Evolutionary conservation across 2,329 filamentous ascomycete genomes (phyloP), one percentile per base, ranked within the genome.

Genomic region (Plenodomus lindquistii): DNA sequence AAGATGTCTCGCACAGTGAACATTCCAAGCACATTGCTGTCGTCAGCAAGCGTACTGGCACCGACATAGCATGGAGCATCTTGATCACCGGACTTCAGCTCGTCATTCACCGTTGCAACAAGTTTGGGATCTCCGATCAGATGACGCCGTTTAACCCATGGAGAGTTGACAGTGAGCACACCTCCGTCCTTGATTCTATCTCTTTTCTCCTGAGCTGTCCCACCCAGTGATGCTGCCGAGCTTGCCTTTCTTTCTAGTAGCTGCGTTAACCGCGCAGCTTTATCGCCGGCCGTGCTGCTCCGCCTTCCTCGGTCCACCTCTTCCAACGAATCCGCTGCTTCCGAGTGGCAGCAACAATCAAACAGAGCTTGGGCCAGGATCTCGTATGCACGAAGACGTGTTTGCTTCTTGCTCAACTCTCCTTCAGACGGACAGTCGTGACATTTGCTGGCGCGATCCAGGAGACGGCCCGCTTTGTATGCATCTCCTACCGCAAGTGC

Each of bases 401-500:
- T 2, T 18, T 43, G 20, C 5, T 24, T 10, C 6, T 24, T 10
- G 22, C 5, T 6, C 5, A 10, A 10, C 22, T 24, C 22, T 24
- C 10, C 10, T 5, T 5, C 10, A 10, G 10, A 5, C 22, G 22
- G 5, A 10, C 5, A 5, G 8, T 44, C 22, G n/a, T 43, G 21
- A 20, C n/a, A 11, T 21, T 27, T 9, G 3, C 24, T 24, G 7
- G 47, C 49, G 15, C 66, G 62, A 40, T 69, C 59, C 24, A 64
- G 54, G 9, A 70, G 46, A n/a, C 70, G 54, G 20, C 54, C 55
- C 1, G 66, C 64, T 57, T 66, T 68, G 37, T 69, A 69, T 0
- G 57, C 55, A 35, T 70, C 67, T 2, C 67, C 66, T 1, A 63
- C 59, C 9, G 59, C 62, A 11, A 71, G 55, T 43, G 69, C 67